phyloP scores from a whole-genome alignment of 768 basidiomycete genomes.

The Grammothele lineata region DNA sequence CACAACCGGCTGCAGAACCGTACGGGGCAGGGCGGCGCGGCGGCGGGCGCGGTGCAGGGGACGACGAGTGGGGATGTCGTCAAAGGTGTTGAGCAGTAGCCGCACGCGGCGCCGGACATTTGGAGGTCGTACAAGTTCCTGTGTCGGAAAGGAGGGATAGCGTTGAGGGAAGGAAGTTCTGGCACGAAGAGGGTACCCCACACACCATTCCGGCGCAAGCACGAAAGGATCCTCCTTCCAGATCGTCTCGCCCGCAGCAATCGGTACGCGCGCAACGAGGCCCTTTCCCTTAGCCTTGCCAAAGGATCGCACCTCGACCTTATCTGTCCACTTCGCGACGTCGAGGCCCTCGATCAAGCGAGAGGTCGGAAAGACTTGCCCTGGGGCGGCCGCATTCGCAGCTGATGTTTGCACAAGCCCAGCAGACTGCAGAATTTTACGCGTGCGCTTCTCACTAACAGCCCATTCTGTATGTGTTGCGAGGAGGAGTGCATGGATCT shows the following conservation, averaged over 20 bases:
- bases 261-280: conserved; percentile 63
- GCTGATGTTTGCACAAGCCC: conserved; percentile 38
- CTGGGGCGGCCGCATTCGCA: conserved; percentile 1
- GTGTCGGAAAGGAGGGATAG: too few species aligned
- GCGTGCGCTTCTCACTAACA: conserved; percentile 80
- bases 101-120: conserved; percentile 55
- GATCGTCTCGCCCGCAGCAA: conserved; percentile 66
- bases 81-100: conserved; percentile 68
- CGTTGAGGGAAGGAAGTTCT: too few species aligned
- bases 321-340: conserved; percentile 54
- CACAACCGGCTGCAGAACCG: conserved; percentile 84
- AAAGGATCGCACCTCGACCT: conserved; percentile 66
- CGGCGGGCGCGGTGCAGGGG: conserved; percentile 42
- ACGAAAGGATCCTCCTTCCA: conserved; percentile 87
- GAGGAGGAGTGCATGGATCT: conserved; percentile 63
- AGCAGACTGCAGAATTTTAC: conserved; percentile 63
- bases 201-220: conserved; percentile 75
- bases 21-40: conserved; percentile 43
- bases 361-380: conserved; percentile 51
- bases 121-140: conserved; percentile 82
- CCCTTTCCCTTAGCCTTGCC: conserved; percentile 77
- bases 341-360: conserved; percentile 61
- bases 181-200: too few species aligned
- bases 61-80: conserved; percentile 40
- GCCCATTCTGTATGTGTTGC: conserved; percentile 60